Evolutionary conservation across 2,329 filamentous ascomycete species (phyloP), one percentile per base, ranked within the genome.

Genomic region (Aspergillus novoparasiticus): DNA sequence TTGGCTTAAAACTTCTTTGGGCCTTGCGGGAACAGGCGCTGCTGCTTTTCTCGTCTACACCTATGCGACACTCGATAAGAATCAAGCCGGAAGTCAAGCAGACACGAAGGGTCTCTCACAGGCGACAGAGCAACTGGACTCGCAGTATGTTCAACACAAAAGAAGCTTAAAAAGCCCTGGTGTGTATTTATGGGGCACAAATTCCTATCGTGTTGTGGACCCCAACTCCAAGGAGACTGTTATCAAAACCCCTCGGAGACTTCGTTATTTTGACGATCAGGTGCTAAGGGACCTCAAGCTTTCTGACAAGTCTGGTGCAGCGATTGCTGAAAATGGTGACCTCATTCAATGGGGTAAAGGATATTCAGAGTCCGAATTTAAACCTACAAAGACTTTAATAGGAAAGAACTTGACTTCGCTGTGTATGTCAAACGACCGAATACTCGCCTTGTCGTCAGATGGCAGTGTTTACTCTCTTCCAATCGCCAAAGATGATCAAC

Each of bases 151-250:
- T 6, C 94, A 97, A 80, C 91, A 97, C 63, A 93, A 91, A 80
- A 88, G 87, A 73, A 96, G 92, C 78, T 86, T 87, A 83, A 87
- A 88, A 78, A 89, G 91, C 64, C 94, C 95, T 0, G 95, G 94
- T 2, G 90, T 98, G 0, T 98, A 96, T 78, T 88, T 90, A 6
- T 99, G 95, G 94, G 95, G 95, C 0, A 93, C 90, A 21, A 99
- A 99, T 72, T 82, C 83, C 19, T 92, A 93, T 64, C 86, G 86
- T 69, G 94, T 97, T n/a, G 92, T 91, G 43, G 93, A 94, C 48
- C 93, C 94, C 1, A 89, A 90, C 66, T 94, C 91, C 10, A 85
- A 90, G 58, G 93, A 97, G 60, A 81, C 82, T 34, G 86, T 89
- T 66, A 84, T 98, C 75, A 97, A 96, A 80, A 88, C 86, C 1